These are phyloP conservation scores for Protomyces gravidus DNA, from an alignment of 1,139 yeast genomes.

Conservation along the genomic window DNA sequence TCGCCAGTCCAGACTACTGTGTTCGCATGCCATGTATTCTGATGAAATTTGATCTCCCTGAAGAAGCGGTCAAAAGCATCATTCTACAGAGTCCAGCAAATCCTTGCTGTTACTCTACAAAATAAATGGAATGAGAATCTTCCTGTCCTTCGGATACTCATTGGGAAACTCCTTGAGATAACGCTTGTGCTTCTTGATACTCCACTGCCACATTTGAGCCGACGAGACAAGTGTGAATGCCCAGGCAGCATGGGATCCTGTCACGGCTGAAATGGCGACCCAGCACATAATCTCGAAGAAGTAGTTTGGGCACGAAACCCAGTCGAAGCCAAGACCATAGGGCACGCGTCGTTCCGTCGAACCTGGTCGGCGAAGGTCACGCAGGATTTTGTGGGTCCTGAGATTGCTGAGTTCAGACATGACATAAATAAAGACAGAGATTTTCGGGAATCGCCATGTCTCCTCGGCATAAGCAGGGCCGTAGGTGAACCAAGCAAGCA, in stretches of 20 bases:
- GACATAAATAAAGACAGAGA: conserved; percentile 48
- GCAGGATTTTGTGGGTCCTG: conserved; percentile 59
- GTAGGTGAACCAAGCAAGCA: conserved; percentile 64
- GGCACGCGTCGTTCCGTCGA: conserved; percentile 52
- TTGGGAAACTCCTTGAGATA: conserved; percentile 69
- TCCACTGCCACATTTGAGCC: conserved; percentile 77
- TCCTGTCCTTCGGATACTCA: conserved; percentile 66
- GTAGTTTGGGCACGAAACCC: conserved; percentile 70
- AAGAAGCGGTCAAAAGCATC: too few relatives aligned
- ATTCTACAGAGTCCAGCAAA: too few relatives aligned
- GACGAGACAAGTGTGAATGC: conserved; percentile 67
- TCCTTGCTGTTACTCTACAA: conserved; percentile 38
- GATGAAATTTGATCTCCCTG: too few relatives aligned
- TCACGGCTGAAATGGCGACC: conserved; percentile 62
- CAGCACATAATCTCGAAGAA: conserved; percentile 78
- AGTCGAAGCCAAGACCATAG: conserved; percentile 48
- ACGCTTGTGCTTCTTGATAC: conserved; percentile 63
- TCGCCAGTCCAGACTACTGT: too few relatives aligned
- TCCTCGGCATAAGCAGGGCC: conserved; percentile 48
- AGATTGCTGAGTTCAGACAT: conserved; percentile 69
- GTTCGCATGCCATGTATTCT: too few relatives aligned
- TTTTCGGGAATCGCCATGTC: conserved; percentile 34
- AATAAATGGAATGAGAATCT: conserved; percentile 59
- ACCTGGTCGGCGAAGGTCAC: conserved; percentile 51
- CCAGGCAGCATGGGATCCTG: conserved; percentile 57